These are phyloP conservation scores for Komagataella ulmi DNA, from an alignment of 805 yeast species.

Conservation along the genomic window DNA sequence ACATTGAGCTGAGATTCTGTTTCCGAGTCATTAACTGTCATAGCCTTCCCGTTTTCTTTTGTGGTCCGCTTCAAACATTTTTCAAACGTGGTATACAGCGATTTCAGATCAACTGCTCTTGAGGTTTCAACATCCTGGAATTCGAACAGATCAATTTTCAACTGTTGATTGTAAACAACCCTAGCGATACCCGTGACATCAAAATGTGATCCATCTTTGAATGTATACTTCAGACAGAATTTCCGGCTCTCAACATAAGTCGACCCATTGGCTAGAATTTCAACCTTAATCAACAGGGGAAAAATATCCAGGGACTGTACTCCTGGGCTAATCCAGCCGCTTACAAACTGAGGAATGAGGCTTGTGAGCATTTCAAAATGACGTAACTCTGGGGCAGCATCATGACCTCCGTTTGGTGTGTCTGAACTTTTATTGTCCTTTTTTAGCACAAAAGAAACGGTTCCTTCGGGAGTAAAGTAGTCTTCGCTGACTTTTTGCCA, in stretches of 20 bases:
- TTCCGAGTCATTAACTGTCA: neutral
- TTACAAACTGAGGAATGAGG: constrained; percentile 52
- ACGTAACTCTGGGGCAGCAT: constrained; percentile 21
- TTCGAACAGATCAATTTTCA: constrained; percentile 65
- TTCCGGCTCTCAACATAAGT: constrained; percentile 41
- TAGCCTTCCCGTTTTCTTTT: neutral
- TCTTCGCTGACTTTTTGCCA: constrained; percentile 38
- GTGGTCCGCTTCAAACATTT: neutral
- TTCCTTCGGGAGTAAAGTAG: constrained; percentile 38
- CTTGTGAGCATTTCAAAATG: constrained; percentile 53
- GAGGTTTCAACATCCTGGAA: constrained; percentile 15
- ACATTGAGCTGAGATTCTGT: neutral
- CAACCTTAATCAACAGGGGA: constrained; percentile 35
- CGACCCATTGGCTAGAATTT: constrained; percentile 37
- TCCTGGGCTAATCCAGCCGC: constrained; percentile 36
- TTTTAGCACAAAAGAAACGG: constrained; percentile 31
- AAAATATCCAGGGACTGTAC: constrained; percentile 37
- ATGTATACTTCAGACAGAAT: constrained; percentile 34
- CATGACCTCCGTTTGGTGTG: neutral
- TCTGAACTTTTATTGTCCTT: constrained; percentile 14
- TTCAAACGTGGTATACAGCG: neutral
- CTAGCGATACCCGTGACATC: constrained; percentile 48
- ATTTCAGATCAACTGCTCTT: neutral
- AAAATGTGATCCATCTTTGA: constrained; percentile 59
- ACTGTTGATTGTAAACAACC: constrained; percentile 45